Evolutionary conservation across 192 early-diverging fungal species (phyloP).

Genomic region (Lobosporangium transversale): DNA sequence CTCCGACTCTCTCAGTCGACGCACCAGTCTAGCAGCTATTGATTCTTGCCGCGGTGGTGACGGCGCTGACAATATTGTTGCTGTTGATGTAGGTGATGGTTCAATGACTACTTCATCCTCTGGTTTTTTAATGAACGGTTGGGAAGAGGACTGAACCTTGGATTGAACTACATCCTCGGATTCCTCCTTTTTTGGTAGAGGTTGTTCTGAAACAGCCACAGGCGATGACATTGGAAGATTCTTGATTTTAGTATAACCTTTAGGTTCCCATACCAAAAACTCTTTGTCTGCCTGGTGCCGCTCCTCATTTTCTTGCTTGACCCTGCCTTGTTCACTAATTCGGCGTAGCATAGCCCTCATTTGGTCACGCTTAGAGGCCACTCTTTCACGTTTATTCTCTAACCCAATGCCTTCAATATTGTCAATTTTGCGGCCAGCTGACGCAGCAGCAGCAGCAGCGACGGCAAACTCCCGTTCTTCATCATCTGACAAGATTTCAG

Average conservation of each 20-base stretch:
- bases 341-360: slow-evolving; percentile 33
- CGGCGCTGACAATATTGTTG: too few species aligned
- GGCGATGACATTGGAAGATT: too few species aligned
- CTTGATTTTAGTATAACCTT: slow-evolving; percentile 36
- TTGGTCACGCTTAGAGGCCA: slow-evolving; percentile 9
- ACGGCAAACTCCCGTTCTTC: slow-evolving; percentile 23
- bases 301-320: slow-evolving; percentile 36
- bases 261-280: slow-evolving; percentile 45
- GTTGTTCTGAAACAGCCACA: too few species aligned
- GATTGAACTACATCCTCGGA: too few species aligned
- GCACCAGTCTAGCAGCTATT: background rate
- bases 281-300: slow-evolving; percentile 22
- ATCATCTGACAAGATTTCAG: slow-evolving; percentile 38
- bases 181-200: too few species aligned
- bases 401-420: background rate
- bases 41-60: too few species aligned
- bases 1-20: too few species aligned
- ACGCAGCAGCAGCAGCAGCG: slow-evolving; percentile 3
- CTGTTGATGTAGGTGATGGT: too few species aligned
- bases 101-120: too few species aligned
- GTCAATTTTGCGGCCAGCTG: background rate
- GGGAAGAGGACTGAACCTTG: too few species aligned
- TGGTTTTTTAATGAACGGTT: too few species aligned
- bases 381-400: background rate
- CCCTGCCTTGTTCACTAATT: slow-evolving; percentile 36